Evolutionary conservation across 192 early-diverging fungal species (phyloP).

Genomic region (Haplosporangium gracile): DNA sequence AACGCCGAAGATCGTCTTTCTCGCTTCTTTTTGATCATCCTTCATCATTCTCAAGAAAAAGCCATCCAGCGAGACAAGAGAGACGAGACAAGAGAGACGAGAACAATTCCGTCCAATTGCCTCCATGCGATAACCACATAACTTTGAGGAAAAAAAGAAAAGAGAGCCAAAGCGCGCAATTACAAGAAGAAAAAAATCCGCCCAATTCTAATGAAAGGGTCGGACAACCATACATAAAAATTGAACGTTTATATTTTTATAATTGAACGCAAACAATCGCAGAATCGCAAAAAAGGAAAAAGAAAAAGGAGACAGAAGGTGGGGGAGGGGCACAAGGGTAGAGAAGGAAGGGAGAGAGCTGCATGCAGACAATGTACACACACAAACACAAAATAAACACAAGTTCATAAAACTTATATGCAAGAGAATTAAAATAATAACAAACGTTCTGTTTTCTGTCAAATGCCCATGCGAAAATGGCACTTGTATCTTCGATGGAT

Average conservation of each 20-base stretch:
- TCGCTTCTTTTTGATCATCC: neutral
- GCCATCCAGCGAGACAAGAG: neutral
- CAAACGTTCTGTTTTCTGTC: neutral
- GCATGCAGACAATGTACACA: neutral
- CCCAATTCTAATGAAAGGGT: no score
- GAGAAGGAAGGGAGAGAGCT: neutral
- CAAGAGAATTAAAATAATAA: no score
- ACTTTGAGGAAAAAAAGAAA: neutral
- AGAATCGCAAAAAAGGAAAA: slow-evolving; percentile 35
- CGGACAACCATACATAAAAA: neutral
- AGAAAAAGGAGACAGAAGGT: neutral
- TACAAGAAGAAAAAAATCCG: neutral
- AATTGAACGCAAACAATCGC: slow-evolving; percentile 15
- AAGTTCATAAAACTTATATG: no score
- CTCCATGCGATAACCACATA: neutral
- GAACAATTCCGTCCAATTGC: neutral
- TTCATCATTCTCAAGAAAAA: neutral
- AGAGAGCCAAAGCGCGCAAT: neutral
- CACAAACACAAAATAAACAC: neutral
- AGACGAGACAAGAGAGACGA: no score
- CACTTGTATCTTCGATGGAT: neutral
- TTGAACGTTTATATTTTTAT: neutral
- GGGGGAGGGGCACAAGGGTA: neutral
- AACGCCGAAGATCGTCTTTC: neutral
- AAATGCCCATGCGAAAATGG: neutral